Evolutionary conservation across 495 filamentous ascomycete species (phyloP).

Genomic region (Hypoxylon perforatum): DNA sequence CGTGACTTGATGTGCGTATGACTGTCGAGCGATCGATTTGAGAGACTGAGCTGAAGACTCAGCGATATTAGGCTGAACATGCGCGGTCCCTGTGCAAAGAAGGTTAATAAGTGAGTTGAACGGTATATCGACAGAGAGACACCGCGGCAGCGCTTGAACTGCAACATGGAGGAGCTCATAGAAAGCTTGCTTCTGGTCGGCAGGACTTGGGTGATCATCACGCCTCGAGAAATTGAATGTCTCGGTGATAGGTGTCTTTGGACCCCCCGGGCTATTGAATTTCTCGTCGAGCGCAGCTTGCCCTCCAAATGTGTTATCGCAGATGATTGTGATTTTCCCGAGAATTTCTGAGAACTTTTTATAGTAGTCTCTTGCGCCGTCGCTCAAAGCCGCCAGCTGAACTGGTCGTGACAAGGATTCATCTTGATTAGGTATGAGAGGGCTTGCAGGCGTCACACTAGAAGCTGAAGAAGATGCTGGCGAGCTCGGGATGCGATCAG

Average conservation of each 20-base stretch:
- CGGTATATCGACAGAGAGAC: conserved; percentile 87
- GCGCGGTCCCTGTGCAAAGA: conserved; percentile 94
- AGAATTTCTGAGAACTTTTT: conserved; percentile 92
- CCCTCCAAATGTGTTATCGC: conserved; percentile 95
- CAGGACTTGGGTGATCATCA: conserved; percentile 77
- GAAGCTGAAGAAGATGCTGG: conserved; percentile 62
- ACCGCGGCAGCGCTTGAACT: conserved; percentile 92
- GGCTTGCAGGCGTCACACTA: conserved; percentile 41
- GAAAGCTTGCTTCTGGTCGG: conserved; percentile 92
- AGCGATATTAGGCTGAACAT: conserved; percentile 93
- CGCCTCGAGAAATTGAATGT: conserved; percentile 88
- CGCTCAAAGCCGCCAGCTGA: conserved; percentile 74
- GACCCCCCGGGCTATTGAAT: conserved; percentile 78
- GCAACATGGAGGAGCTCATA: conserved; percentile 96
- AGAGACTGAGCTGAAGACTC: conserved; percentile 90
- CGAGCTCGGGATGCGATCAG: conserved; percentile 62
- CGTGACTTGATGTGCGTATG: conserved; percentile 93
- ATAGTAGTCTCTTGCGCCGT: conserved; percentile 84
- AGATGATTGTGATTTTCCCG: conserved; percentile 93
- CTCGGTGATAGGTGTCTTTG: conserved; percentile 93
- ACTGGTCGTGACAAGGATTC: conserved; percentile 80
- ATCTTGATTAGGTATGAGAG: conserved; percentile 48
- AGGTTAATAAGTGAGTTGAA: conserved; percentile 96
- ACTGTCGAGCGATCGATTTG: conserved; percentile 93
- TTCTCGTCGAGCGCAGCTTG: conserved; percentile 96